Conservation (phyloP, 208 protist species). For the Acanthamoeba quina region DNA sequence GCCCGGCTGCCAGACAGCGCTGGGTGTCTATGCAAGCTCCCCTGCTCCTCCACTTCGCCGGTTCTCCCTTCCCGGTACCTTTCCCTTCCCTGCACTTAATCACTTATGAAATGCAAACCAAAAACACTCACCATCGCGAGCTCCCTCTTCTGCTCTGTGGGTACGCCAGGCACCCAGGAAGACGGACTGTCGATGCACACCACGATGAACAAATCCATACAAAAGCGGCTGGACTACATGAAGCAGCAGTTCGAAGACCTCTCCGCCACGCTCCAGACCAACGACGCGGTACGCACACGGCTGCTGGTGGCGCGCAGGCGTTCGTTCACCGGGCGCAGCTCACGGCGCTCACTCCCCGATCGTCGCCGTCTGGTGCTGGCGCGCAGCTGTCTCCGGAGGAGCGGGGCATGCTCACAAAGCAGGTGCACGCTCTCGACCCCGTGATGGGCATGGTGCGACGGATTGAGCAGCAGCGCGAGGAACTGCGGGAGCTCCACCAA, state of each 20-base stretch:
- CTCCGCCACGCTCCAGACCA: not conserved
- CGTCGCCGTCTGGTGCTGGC: not conserved
- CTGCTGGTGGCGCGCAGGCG: too few species aligned
- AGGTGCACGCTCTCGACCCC: not conserved
- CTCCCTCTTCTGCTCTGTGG: too few species aligned
- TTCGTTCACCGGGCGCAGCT: not conserved
- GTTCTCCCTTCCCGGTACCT: not conserved
- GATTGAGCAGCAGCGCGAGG: conserved; percentile 14
- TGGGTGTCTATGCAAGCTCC: too few species aligned
- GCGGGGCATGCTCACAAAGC: conserved; percentile 11
- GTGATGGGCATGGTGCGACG: not conserved
- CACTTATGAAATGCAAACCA: too few species aligned
- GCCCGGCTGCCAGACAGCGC: too few species aligned
- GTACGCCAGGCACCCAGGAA: too few species aligned
- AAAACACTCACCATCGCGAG: too few species aligned
- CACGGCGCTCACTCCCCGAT: not conserved
- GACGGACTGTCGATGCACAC: not conserved
- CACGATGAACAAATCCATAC: not conserved
- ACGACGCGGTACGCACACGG: not conserved
- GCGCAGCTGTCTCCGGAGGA: conserved; percentile 7
- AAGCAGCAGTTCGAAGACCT: not conserved
- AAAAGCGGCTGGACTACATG: not conserved
- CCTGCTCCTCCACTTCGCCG: not conserved
- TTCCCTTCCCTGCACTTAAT: not conserved
- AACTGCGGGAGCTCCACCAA: conserved; percentile 44